phyloP scores from a whole-genome alignment of 208 protist genomes.

The Zelonia costaricensis region DNA sequence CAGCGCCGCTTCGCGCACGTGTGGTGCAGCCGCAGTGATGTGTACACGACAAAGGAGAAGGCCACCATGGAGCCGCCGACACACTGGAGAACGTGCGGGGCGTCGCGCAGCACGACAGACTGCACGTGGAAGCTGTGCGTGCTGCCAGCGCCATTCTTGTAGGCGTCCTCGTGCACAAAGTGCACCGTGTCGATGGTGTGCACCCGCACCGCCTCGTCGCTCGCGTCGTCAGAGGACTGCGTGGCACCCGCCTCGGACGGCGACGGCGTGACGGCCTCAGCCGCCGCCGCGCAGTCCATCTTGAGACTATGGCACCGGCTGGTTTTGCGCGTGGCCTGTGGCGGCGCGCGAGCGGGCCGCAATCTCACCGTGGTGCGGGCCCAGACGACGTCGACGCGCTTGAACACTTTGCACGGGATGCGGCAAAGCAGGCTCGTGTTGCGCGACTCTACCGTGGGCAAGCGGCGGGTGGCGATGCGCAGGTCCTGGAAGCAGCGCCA shows the following conservation, averaged over 20 bases:
- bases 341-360: background rate
- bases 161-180: conserved; percentile 72
- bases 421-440: conserved; percentile 35
- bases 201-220: background rate
- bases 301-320: too few species aligned
- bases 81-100: conserved; percentile 60
- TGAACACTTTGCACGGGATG: conserved; percentile 52
- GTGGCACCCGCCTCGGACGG: too few species aligned
- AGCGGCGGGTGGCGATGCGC: conserved; percentile 13
- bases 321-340: conserved; percentile 6
- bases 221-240: background rate
- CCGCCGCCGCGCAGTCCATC: too few species aligned
- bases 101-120: conserved; percentile 57
- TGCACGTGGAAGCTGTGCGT: conserved; percentile 74
- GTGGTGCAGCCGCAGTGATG: conserved; percentile 18
- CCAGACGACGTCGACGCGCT: conserved; percentile 68
- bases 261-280: too few species aligned
- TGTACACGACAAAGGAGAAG: conserved; percentile 63
- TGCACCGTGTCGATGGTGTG: conserved; percentile 66
- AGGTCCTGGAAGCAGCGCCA: conserved; percentile 69
- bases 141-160: conserved; percentile 22
- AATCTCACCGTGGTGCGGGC: conserved; percentile 46
- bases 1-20: background rate
- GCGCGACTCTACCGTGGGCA: conserved; percentile 35
- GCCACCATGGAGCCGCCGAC: conserved; percentile 76